Base-by-base conservation (phyloP, 345 rosid species). In the Geranium brycei region DNA sequence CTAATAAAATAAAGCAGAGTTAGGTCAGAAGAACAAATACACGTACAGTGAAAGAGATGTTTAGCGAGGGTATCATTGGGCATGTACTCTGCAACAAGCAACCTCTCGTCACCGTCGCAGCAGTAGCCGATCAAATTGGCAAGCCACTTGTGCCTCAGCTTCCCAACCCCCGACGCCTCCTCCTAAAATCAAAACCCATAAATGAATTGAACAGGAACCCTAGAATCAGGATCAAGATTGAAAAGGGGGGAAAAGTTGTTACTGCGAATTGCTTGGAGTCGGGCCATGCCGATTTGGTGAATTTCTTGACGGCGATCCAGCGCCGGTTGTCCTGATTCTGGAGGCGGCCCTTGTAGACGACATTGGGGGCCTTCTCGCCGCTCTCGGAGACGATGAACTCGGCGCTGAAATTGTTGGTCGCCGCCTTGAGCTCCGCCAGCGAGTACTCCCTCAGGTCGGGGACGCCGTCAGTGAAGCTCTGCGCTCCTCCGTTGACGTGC, bases 11-110 rank as follows among this genome's bases (percentile, higher is more conserved):
- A 47, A 47, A 41, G 16, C 14, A 32, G 57, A 47, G 53, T 35
- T 15, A 60, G 64, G 53, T 47, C 53, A 47, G 53, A 41, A 69
- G 32, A 62, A 60, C 3, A 47, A 30, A 4, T 58, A 57, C 19
- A 73, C 86, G 35, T 69, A 95, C 99, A 87, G 72, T 91, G 97
- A 58, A 95, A 95, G 68, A 95, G 80, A 83, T 88, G 97, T 82
- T 91, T 95, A 31, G 99, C 85, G 40, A 95, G 92, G 61, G 96
- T 95, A 70, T 95, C 97, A 70, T 95, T 91, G 61, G 97, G 89
- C 99, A 95, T 88, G 77, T 76, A 88, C 75, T 95, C 97, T 60
- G 99, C 97, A 70, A 95, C 95, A 66, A 95, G 97, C 72, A 95
- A 81, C 79, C 99, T 83, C 66, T 95, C 97, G 66, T 91, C 97